Evolutionary conservation across 495 filamentous ascomycete species (phyloP).

Genomic region (Usnea hakonensis): DNA sequence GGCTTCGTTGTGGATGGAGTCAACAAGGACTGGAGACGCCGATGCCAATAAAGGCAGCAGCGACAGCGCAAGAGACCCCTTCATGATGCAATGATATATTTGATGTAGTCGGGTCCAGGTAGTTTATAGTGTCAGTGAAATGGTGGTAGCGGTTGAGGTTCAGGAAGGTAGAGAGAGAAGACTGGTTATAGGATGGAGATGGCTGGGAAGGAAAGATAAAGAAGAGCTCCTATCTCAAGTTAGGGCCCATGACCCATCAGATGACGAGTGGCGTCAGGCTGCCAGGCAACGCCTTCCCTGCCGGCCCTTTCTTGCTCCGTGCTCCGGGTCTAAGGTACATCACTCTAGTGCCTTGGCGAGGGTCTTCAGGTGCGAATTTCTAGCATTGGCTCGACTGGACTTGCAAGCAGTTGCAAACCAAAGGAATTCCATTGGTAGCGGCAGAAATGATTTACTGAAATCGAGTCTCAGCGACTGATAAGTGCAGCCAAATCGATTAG

Average conservation of each 20-base stretch:
- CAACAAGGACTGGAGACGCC: slow-evolving; percentile 68
- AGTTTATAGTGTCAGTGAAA: slow-evolving; percentile 16
- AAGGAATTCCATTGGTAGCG: not conserved
- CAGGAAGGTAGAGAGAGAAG: slow-evolving; percentile 27
- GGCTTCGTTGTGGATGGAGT: slow-evolving; percentile 74
- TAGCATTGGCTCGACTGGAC: not conserved
- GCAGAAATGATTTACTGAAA: not conserved
- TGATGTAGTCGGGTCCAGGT: slow-evolving; percentile 9
- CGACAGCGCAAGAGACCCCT: slow-evolving; percentile 56
- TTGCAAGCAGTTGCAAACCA: not conserved
- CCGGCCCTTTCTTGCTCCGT: not conserved
- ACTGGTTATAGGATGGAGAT: slow-evolving; percentile 26
- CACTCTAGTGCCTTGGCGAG: slow-evolving; percentile 4
- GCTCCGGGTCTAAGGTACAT: not conserved
- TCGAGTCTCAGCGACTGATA: not conserved
- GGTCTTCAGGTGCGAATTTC: not conserved
- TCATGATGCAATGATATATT: slow-evolving; percentile 53
- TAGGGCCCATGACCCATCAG: not conserved
- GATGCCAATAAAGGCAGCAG: slow-evolving; percentile 58
- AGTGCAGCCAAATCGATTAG: not conserved
- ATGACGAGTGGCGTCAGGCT: not conserved
- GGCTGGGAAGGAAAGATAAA: slow-evolving; percentile 40
- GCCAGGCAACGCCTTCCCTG: not conserved
- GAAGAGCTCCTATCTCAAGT: slow-evolving; percentile 25
- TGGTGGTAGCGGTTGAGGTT: slow-evolving; percentile 11